Conservation (phyloP, 2,329 filamentous ascomycete species). For the Lachnellula subtilissima region DNA sequence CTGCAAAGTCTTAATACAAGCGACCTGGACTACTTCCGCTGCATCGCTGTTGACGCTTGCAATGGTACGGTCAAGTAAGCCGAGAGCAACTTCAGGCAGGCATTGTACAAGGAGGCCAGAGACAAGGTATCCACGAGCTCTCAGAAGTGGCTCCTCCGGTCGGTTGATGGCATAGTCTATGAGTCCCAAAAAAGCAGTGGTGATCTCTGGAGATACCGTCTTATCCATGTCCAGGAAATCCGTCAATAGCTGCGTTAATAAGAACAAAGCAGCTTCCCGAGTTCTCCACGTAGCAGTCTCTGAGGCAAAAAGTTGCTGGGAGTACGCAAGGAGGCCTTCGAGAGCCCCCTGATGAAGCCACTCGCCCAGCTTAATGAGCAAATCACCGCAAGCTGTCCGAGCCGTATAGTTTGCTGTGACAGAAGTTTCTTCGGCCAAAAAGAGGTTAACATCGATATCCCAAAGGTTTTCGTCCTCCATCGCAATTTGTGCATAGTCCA, state of each 20-base stretch:
- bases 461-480: slow-evolving; percentile 90
- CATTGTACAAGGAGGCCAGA: slow-evolving; percentile 74
- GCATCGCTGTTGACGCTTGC: slow-evolving; percentile 69
- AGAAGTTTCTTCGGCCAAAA: slow-evolving; percentile 89
- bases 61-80: slow-evolving; percentile 67
- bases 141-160: slow-evolving; percentile 67
- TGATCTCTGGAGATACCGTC: slow-evolving; percentile 62
- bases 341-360: slow-evolving; percentile 75
- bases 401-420: slow-evolving; percentile 96
- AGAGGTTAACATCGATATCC: slow-evolving; percentile 95
- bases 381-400: slow-evolving; percentile 83
- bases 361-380: slow-evolving; percentile 88
- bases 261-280: slow-evolving; percentile 77
- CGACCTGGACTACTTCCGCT: slow-evolving; percentile 85
- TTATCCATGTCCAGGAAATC: slow-evolving; percentile 79
- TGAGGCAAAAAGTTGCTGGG: slow-evolving; percentile 65
- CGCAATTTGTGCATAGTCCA: slow-evolving; percentile 83
- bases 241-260: slow-evolving; percentile 77
- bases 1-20: slow-evolving; percentile 83
- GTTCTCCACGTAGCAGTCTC: slow-evolving; percentile 50
- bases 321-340: slow-evolving; percentile 73
- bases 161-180: slow-evolving; percentile 71
- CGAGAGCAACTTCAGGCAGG: slow-evolving; percentile 53
- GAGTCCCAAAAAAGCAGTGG: slow-evolving; percentile 72
- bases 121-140: slow-evolving; percentile 81